Percentiles rank a stretch among this genome's conserved stretches.
Conservation (phyloP, 2,329 filamentous ascomycete species). For the Thelonectria rubi region DNA sequence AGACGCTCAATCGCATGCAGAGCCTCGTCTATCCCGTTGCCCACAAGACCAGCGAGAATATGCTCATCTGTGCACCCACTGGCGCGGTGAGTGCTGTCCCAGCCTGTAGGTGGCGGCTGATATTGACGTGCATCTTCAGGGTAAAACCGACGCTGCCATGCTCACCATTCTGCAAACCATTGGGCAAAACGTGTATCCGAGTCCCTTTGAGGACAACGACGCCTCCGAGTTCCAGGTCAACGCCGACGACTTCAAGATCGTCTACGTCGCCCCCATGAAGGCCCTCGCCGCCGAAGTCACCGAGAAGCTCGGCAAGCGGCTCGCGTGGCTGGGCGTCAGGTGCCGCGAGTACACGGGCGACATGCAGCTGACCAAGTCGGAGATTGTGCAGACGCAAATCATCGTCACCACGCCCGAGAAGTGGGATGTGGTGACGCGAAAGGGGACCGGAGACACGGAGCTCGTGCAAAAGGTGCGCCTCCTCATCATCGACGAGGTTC, state of each 20-base stretch:
- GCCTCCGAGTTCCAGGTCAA: slow-evolving; percentile 84
- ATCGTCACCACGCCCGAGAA: slow-evolving; percentile 99
- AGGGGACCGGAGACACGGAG: slow-evolving; percentile 96
- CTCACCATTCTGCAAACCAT: slow-evolving; percentile 92
- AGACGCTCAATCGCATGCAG: slow-evolving; percentile 95
- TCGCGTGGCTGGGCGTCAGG: slow-evolving; percentile 92
- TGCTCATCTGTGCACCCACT: slow-evolving; percentile 97
- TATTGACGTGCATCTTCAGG: slow-evolving; percentile 51
- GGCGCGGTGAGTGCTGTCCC: slow-evolving; percentile 72
- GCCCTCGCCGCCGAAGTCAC: slow-evolving; percentile 96
- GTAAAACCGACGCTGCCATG: slow-evolving; percentile 99
- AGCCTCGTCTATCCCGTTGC: slow-evolving; percentile 95
- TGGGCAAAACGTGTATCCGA: slow-evolving; percentile 83
- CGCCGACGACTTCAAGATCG: slow-evolving; percentile 92
- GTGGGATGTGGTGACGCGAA: slow-evolving; percentile 98
- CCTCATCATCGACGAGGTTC: slow-evolving; percentile 97
- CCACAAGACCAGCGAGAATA: slow-evolving; percentile 96
- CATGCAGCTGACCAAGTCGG: slow-evolving; percentile 97
- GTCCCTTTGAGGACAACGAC: slow-evolving; percentile 76
- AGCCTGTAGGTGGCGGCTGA: not conserved
- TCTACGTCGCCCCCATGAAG: slow-evolving; percentile 99
- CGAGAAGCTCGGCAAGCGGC: slow-evolving; percentile 88
- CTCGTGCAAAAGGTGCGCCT: slow-evolving; percentile 96
- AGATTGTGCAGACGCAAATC: slow-evolving; percentile 95
- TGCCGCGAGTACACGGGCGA: slow-evolving; percentile 96